Evolutionary conservation across 2,329 filamentous ascomycete species (phyloP).

Genomic region (Aspergillus luchuensis): DNA sequence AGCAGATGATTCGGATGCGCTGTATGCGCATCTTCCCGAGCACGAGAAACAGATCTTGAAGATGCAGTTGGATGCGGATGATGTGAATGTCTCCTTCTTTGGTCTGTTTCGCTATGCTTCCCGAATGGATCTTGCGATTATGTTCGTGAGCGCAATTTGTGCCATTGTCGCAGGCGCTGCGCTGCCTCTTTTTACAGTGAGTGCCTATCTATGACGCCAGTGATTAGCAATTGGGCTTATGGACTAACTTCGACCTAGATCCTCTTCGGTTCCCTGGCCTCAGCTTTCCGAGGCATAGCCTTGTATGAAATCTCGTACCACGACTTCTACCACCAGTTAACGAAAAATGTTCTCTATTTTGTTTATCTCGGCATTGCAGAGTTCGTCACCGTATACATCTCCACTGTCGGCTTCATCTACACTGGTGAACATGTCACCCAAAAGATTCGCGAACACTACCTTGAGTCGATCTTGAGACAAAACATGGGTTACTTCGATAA

Average conservation of each 20-base stretch:
- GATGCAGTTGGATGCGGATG: constrained; percentile 67
- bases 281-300: constrained; percentile 69
- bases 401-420: constrained; percentile 88
- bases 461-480: constrained; percentile 79
- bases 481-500: constrained; percentile 95
- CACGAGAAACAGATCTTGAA: constrained; percentile 68
- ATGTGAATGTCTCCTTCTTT: constrained; percentile 64
- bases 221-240: too few relatives aligned
- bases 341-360: constrained; percentile 74
- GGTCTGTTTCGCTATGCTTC: constrained; percentile 72
- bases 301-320: constrained; percentile 49
- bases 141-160: constrained; percentile 62
- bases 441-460: constrained; percentile 79
- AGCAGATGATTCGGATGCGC: constrained; percentile 49
- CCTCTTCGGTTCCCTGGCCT: constrained; percentile 75
- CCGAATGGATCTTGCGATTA: constrained; percentile 64
- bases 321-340: constrained; percentile 63
- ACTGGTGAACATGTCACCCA: constrained; percentile 76
- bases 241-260: constrained; percentile 37
- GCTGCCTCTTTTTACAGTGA: constrained; percentile 75
- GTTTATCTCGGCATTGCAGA: constrained; percentile 81
- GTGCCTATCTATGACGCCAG: constrained; percentile 12
- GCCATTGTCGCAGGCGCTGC: constrained; percentile 74
- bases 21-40: constrained; percentile 64
- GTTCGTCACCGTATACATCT: constrained; percentile 75